A percentile compares a stretch with the other conserved stretches of the same genome.
Evolutionary conservation across 129 eudicot genomes (phyloP).

Genomic region (sunflower (Helianthus annuus)): HanXRQr2.0-SUNRISE NC_035435.2:111746404-111746903

Average conservation of each 20-base stretch:
- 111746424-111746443: constrained; percentile 29
- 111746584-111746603: not conserved
- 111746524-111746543: not conserved
- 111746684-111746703: constrained; percentile 9
- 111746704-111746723: constrained; percentile 15
- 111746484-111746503: not conserved
- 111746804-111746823: not conserved
- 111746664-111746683: not conserved
- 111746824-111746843: not conserved
- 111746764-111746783: constrained; percentile 3
- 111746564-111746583: constrained; percentile 2
- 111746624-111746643: not conserved
- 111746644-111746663: constrained; percentile 5
- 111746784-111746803: not conserved
- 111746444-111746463: not conserved
- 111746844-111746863: no score
- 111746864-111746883: no score
- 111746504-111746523: not conserved
- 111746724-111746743: constrained; percentile 25
- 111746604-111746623: constrained; percentile 5
- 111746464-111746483: not conserved
- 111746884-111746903: no score
- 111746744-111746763: constrained; percentile 11
- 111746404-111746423: constrained; percentile 38
- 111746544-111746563: constrained; percentile 12